These are phyloP conservation scores for Obba rivulosa DNA, from an alignment of 768 basidiomycete species.

Conservation along the genomic window DNA sequence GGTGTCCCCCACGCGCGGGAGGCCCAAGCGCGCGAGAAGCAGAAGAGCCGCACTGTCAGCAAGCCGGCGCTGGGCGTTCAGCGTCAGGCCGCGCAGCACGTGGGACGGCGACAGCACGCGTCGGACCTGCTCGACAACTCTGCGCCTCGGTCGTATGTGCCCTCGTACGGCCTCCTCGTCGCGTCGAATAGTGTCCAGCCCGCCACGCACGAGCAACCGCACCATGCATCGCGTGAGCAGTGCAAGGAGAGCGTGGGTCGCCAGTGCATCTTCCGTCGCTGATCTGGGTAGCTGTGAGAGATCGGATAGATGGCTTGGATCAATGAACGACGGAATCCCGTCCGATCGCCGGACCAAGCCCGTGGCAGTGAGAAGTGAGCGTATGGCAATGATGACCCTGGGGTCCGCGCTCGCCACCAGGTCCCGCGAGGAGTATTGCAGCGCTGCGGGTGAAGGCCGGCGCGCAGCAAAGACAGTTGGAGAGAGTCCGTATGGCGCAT, in stretches of 20 bases:
- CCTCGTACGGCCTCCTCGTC: slow-evolving; percentile 24
- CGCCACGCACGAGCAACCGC: slow-evolving; percentile 28
- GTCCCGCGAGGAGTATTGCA: slow-evolving; percentile 11
- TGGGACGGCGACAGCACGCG: slow-evolving; percentile 34
- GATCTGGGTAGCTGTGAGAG: not conserved
- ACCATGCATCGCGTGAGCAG: slow-evolving; percentile 28
- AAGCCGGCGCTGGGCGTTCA: slow-evolving; percentile 6
- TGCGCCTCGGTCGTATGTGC: slow-evolving; percentile 17
- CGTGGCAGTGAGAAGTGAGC: not conserved
- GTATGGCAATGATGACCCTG: slow-evolving; percentile 18
- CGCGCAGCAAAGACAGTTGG: slow-evolving; percentile 9
- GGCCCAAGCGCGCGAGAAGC: slow-evolving; percentile 27
- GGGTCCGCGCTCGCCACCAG: slow-evolving; percentile 25
- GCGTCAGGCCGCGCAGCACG: slow-evolving; percentile 31
- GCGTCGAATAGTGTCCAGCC: slow-evolving; percentile 25
- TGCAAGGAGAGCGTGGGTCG: slow-evolving; percentile 34
- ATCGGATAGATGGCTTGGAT: not conserved
- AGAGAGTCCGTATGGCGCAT: slow-evolving; percentile 6
- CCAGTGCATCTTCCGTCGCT: slow-evolving; percentile 21
- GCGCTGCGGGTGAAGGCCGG: not conserved
- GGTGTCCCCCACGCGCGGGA: not conserved
- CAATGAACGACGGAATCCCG: not conserved
- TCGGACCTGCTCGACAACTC: slow-evolving; percentile 12
- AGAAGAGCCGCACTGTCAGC: slow-evolving; percentile 19
- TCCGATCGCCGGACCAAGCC: too few relatives aligned